Conservation (phyloP, 116 monocot genomes). For the Zostera marina region DNA sequence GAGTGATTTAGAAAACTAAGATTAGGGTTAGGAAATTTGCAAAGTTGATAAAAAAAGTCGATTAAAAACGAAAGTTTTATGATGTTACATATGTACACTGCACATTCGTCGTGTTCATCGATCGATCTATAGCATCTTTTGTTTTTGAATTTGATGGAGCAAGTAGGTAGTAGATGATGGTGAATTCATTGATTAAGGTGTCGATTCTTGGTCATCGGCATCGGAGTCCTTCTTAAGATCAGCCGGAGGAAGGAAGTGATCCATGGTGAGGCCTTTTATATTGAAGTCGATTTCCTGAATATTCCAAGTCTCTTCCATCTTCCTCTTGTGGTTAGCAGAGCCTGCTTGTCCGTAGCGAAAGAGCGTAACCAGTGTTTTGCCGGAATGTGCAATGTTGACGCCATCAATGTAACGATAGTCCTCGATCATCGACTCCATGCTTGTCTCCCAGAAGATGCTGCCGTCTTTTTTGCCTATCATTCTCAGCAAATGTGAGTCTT, state of each 20-base stretch:
- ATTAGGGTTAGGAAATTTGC: no score
- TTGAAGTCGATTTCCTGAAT: conserved; percentile 87
- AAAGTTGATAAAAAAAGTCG: no score
- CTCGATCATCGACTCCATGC: conserved; percentile 52
- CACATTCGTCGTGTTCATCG: no score
- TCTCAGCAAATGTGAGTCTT: conserved; percentile 62
- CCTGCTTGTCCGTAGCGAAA: conserved; percentile 78
- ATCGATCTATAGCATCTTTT: no score
- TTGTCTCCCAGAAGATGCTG: conserved; percentile 84
- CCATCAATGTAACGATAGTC: conserved; percentile 73
- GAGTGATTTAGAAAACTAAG: no score
- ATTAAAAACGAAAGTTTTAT: no score
- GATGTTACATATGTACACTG: no score
- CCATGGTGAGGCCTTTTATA: conserved; percentile 45
- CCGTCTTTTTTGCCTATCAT: conserved; percentile 21
- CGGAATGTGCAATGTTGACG: conserved; percentile 63
- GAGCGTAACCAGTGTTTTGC: conserved; percentile 35
- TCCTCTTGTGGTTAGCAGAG: conserved; percentile 72
- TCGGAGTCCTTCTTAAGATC: conserved; percentile 17
- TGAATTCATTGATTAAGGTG: no score
- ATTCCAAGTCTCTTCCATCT: conserved; percentile 77
- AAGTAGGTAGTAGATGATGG: no score
- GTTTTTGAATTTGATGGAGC: no score
- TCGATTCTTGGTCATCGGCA: background rate
- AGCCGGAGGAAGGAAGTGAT: conserved; percentile 55